Conservation (phyloP, 2,329 filamentous ascomycete genomes). For the Aureobasidium subglaciale region DNA sequence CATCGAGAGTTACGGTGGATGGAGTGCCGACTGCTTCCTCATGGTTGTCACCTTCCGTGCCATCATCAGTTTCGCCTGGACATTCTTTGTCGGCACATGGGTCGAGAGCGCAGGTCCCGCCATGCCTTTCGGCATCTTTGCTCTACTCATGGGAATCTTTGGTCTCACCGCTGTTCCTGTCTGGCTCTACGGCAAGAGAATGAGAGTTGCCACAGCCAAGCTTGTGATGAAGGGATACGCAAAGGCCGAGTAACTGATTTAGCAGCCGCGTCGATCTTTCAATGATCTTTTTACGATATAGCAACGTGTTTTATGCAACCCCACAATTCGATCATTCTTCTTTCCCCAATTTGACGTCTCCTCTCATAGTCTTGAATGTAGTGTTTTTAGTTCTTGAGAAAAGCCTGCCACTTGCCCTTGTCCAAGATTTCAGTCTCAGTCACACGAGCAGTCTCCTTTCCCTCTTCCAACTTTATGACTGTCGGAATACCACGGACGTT, state of each 20-base stretch:
- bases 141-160: constrained; percentile 46
- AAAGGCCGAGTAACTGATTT: background rate
- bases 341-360: background rate
- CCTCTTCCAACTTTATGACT: background rate
- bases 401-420: constrained; percentile 1
- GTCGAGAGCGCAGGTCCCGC: constrained; percentile 37
- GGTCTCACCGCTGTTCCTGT: constrained; percentile 32
- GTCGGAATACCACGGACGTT: background rate
- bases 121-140: constrained; percentile 48
- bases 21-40: constrained; percentile 46
- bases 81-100: constrained; percentile 48
- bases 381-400: background rate
- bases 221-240: constrained; percentile 4
- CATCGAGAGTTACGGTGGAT: constrained; percentile 25
- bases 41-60: constrained; percentile 45
- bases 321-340: background rate
- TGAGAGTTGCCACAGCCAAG: constrained; percentile 32
- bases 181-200: constrained; percentile 34
- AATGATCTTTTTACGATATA: background rate
- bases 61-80: constrained; percentile 48
- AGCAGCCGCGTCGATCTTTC: background rate
- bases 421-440: constrained; percentile 3
- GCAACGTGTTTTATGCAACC: background rate
- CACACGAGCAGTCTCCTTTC: constrained; percentile 1
- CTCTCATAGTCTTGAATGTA: background rate